Base-by-base conservation (phyloP, 108 stramenopile genomes). In the Aurantiochytrium sp. region DNA sequence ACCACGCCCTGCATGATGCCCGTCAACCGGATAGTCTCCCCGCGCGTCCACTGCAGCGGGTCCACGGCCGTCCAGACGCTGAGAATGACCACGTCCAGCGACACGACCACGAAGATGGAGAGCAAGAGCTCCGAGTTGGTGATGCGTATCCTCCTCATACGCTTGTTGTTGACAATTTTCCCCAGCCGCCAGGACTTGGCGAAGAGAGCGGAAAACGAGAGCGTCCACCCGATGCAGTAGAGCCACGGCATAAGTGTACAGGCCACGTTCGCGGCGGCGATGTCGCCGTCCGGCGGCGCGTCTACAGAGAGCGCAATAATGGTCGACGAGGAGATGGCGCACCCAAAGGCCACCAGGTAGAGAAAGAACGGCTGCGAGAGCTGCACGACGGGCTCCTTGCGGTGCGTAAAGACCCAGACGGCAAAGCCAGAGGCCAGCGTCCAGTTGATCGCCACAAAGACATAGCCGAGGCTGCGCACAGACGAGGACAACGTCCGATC, bases 371-470 rank as follows among this genome's bases (percentile, higher is more conserved):
- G 42, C 45, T 81, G 73, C 10, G 42, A 48, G 24, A 81, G 39
- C 73, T 81, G 73, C 1, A 81, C 73, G 2, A 81, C 73, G 1
- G 73, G 73, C 39, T 81, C 73, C 73, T 81, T 81, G 39, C 73
- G 4, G 45, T 81, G 73, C 12, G 8, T 6, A 42, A 48, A 81
- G 24, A 81, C 73, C 73, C 73, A 81, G 39, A 24, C 24, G 21
- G 42, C 73, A 48, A 81, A 81, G 12, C 2, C 4, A 2, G 45
- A 6, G 12, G 73, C 39, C n/a, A 81, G 39, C 0, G 19, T 6
- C 73, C 89, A 93, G 24, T 86, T 92, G 3, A 92, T 27, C 6
- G 69, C 86, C 21, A 92, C 89, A 15, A 90, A 68, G 4, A 88
- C n/a, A 17, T 91, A 91, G 27, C 90, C 93, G 36, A 93, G 81